phyloP scores from a whole-genome alignment of 805 yeast species.

The Candida pseudoglaebosa region DNA sequence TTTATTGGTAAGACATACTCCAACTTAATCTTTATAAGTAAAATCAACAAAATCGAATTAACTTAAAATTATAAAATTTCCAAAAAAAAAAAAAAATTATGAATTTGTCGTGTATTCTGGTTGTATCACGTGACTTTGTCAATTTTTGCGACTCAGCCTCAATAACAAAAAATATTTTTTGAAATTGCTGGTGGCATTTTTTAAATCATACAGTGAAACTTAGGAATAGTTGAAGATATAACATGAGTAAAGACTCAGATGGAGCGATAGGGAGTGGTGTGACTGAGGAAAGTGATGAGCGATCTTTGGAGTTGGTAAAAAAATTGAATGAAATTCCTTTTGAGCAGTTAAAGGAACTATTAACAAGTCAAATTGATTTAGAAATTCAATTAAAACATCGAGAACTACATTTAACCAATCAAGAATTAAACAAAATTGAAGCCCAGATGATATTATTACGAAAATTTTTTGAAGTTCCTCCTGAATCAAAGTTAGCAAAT shows the following conservation, averaged over 20 bases:
- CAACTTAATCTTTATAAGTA: too few species aligned
- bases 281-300: background rate
- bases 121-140: background rate
- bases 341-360: constrained; percentile 27
- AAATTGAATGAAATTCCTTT: constrained; percentile 18
- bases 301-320: background rate
- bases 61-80: too few species aligned
- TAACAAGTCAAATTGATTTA: constrained; percentile 49
- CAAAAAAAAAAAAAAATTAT: too few species aligned
- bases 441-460: constrained; percentile 52
- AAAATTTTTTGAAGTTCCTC: constrained; percentile 40
- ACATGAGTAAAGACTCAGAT: background rate
- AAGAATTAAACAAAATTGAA: constrained; percentile 55
- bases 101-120: too few species aligned
- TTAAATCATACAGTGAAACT: too few species aligned
- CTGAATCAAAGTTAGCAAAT: constrained; percentile 33
- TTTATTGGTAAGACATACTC: too few species aligned
- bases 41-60: too few species aligned
- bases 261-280: background rate
- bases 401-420: constrained; percentile 47
- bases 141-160: background rate
- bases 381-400: constrained; percentile 59
- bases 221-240: too few species aligned
- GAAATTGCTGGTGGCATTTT: too few species aligned
- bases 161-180: too few species aligned